A percentile compares a stretch with the other conserved stretches of the same genome.
Conservation (phyloP, 2,329 filamentous ascomycete species). For the Gaeumannomyces tritici region DNA sequence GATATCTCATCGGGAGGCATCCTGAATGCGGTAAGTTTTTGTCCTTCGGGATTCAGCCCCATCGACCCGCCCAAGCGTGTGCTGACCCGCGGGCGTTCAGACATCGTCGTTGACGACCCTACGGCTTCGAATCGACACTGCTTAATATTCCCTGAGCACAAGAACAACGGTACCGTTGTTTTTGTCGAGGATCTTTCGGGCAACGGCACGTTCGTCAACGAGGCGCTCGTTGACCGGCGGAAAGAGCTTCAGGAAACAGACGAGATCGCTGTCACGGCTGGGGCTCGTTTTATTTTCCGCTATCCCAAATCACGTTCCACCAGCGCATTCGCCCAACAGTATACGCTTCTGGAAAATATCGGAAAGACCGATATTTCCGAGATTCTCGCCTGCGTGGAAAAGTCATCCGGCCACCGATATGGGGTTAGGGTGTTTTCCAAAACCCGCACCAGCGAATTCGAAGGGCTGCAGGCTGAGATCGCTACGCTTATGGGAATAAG, state of each 20-base stretch:
- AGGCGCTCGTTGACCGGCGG: slow-evolving; percentile 80
- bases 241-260: slow-evolving; percentile 83
- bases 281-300: slow-evolving; percentile 81
- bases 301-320: slow-evolving; percentile 70
- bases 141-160: slow-evolving; percentile 25
- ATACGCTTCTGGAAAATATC: slow-evolving; percentile 72
- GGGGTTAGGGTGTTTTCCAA: slow-evolving; percentile 95
- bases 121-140: slow-evolving; percentile 85
- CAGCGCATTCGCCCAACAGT: slow-evolving; percentile 77
- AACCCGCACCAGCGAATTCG: slow-evolving; percentile 61
- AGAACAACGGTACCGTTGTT: slow-evolving; percentile 42
- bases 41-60: no score
- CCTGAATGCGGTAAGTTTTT: slow-evolving; percentile 73
- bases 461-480: slow-evolving; percentile 89
- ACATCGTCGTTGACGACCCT: slow-evolving; percentile 65
- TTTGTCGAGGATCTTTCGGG: slow-evolving; percentile 88
- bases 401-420: slow-evolving; percentile 68
- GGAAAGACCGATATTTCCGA: slow-evolving; percentile 95
- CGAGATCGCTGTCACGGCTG: slow-evolving; percentile 78
- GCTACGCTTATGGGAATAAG: slow-evolving; percentile 95
- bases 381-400: slow-evolving; percentile 85
- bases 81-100: slow-evolving; percentile 27
- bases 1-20: slow-evolving; percentile 87
- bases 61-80: background rate
- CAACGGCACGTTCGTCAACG: slow-evolving; percentile 95